These are phyloP conservation scores for Auriscalpium orientale DNA, from an alignment of 768 basidiomycete genomes.

Conservation along the genomic window DNA sequence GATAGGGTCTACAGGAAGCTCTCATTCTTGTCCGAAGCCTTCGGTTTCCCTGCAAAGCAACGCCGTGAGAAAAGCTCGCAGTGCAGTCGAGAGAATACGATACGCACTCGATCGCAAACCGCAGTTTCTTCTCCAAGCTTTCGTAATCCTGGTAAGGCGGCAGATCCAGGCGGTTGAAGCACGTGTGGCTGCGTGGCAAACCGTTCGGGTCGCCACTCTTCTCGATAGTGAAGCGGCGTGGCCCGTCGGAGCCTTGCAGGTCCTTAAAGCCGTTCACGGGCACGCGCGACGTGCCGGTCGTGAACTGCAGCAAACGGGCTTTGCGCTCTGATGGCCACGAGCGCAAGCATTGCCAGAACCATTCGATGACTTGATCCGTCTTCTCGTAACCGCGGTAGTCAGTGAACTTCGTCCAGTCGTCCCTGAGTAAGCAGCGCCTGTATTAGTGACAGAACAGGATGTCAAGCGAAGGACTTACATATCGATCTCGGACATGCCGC, in stretches of 20 bases:
- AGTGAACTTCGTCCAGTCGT: conserved; percentile 92
- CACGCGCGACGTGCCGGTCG: conserved; percentile 77
- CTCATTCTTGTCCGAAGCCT: conserved; percentile 46
- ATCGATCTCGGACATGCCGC: conserved; percentile 59
- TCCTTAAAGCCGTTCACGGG: conserved; percentile 95
- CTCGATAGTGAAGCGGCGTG: conserved; percentile 89
- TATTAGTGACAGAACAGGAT: not conserved
- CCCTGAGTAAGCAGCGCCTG: conserved; percentile 31
- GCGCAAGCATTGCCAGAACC: conserved; percentile 93
- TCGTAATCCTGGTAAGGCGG: conserved; percentile 88
- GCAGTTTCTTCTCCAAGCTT: conserved; percentile 77
- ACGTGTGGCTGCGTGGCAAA: conserved; percentile 86
- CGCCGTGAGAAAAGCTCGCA: not conserved
- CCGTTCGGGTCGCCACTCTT: conserved; percentile 87
- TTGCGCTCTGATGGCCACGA: conserved; percentile 89
- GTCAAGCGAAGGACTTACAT: conserved; percentile 24
- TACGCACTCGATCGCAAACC: conserved; percentile 75
- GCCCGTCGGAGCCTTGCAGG: conserved; percentile 88
- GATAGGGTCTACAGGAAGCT: no score
- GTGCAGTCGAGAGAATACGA: not conserved
- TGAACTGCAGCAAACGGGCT: conserved; percentile 80
- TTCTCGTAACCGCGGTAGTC: conserved; percentile 87
- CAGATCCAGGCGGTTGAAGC: conserved; percentile 85
- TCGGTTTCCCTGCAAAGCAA: conserved; percentile 54
- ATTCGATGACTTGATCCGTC: conserved; percentile 82